Evolutionary conservation across 208 protist genomes (phyloP), one percentile per base, ranked within the genome.

Genomic region (Porcisia hertigi): DNA sequence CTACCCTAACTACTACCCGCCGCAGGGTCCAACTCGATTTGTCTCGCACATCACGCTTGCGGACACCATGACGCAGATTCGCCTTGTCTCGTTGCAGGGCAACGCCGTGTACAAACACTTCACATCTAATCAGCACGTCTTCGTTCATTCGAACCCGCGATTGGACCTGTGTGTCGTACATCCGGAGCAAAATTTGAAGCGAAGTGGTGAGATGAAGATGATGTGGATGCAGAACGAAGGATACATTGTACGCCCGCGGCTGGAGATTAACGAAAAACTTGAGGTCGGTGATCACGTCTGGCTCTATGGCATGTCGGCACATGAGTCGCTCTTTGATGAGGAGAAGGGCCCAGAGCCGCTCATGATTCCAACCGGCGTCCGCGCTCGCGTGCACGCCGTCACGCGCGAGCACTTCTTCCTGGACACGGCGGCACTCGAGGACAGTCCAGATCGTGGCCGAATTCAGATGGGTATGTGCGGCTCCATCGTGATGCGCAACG

Each of bases 171-270:
- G 91, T 73, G 93, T 97, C 4, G 34, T 96, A 20, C 93, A 97
- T 78, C 73, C 93, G 9, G 91, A 97, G 85, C 89, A 96, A 76
- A 94, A 94, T 80, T 70, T 97, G 55, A 94, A 94, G 80, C 88
- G 91, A 53, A 93, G 88, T 69, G 91, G 93, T 14, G 91, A 97
- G 74, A 96, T 97, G 93, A 95, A 96, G 79, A 95, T 97, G 91
- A 71, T 97, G 87, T 96, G 92, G 91, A 93, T 96, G 90, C 93
- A 97, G 80, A 97, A 97, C 81, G 92, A 97, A 69, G 93, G 93
- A 41, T 89, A 94, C 76, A 79, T 96, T 57, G 84, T 90, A 25
- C 87, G 92, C 14, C 93, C 93, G 11, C 86, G 93, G 3, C 79
- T 97, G 0, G 93, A 97, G 81, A 72, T 97, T 8, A 86, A 87